Base-by-base conservation (phyloP, 345 rosid genomes). In the Citrus reticulata region DNA sequence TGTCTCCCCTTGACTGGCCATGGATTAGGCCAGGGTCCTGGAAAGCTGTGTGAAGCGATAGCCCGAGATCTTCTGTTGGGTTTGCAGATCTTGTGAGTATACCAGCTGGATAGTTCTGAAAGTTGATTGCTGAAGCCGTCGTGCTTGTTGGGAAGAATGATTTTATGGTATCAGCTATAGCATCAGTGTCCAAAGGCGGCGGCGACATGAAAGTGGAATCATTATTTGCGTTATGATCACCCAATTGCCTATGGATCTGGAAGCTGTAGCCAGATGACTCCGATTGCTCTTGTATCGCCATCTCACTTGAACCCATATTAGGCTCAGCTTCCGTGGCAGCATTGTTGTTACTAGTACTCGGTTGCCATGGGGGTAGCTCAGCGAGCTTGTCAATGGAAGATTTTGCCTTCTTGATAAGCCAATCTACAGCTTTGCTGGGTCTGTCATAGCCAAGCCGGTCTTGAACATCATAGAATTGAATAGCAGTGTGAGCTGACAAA, bases 351-450 rank as follows among this genome's bases (percentile, higher is more conserved):
- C 37, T 65, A 2, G 34, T 65, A 78, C 51, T 80, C 7, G 85
- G 86, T 2, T 77, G 76, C 81, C 84, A 83, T 9, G 88, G 89
- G 0, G 91, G 93, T 22, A 87, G 80, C 87, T 81, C 84, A 29
- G 89, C 86, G 35, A 93, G 93, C 83, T 89, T 88, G 83, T 93
- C 98, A 29, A 93, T 93, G 40, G 95, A 84, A 4, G 93, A 69
- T 78, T 90, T 91, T 0, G 98, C 98, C 79, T 93, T 91, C 79
- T 84, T 88, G 75, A 93, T 93, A 66, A 93, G 92, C 98, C 98
- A 93, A 61, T 93, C 98, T 9, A 93, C 95, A 19, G 98, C 97
- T 83, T 92, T 93, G 81, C 98, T 92, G 30, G 98, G 98, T 49
- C 96, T 83, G 85, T 93, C 96, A 49, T 88, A 93, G 68, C 96